Evolutionary conservation across 1,284 basidiomycete genomes (phyloP).

Genomic region (Rhodotorula glutinis): DNA sequence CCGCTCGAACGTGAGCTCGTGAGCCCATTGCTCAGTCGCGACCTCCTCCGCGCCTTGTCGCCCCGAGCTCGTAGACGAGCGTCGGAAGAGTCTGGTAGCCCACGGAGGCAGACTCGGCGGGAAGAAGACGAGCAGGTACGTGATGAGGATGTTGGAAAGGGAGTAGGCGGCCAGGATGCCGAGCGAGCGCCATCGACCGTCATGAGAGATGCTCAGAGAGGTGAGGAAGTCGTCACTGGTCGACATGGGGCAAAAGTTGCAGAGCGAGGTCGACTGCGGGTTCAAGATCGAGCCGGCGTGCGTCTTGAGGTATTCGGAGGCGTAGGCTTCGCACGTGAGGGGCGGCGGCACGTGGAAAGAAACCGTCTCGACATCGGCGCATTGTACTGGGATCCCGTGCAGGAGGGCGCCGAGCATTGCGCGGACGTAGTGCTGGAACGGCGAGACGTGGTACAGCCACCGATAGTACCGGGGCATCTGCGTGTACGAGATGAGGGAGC

Average conservation of each 20-base stretch:
- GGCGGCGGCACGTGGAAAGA: slow-evolving; percentile 21
- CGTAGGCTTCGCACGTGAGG: slow-evolving; percentile 25
- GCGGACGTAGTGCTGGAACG: slow-evolving; percentile 55
- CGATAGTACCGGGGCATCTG: slow-evolving; percentile 42
- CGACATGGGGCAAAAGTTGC: slow-evolving; percentile 69
- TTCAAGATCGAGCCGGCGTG: slow-evolving; percentile 79
- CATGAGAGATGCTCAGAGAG: slow-evolving; percentile 29
- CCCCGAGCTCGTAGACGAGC: background rate
- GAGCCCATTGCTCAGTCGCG: slow-evolving; percentile 26
- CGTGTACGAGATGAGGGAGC: slow-evolving; percentile 41
- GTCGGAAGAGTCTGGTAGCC: background rate
- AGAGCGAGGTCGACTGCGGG: slow-evolving; percentile 58
- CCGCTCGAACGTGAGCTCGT: slow-evolving; percentile 9
- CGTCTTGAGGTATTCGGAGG: slow-evolving; percentile 40
- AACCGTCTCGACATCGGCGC: slow-evolving; percentile 32
- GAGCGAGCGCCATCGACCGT: slow-evolving; percentile 30
- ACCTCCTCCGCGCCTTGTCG: slow-evolving; percentile 21
- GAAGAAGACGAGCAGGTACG: slow-evolving; percentile 33
- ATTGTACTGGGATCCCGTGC: slow-evolving; percentile 62
- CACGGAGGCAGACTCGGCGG: slow-evolving; percentile 16
- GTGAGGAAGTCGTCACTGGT: slow-evolving; percentile 63
- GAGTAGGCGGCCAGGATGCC: slow-evolving; percentile 31
- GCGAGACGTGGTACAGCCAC: slow-evolving; percentile 66
- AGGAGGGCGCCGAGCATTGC: slow-evolving; percentile 62
- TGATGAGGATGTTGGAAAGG: slow-evolving; percentile 26